Evolutionary conservation across 495 filamentous ascomycete species (phyloP).

Genomic region (Penicillium simplicissimum): DNA sequence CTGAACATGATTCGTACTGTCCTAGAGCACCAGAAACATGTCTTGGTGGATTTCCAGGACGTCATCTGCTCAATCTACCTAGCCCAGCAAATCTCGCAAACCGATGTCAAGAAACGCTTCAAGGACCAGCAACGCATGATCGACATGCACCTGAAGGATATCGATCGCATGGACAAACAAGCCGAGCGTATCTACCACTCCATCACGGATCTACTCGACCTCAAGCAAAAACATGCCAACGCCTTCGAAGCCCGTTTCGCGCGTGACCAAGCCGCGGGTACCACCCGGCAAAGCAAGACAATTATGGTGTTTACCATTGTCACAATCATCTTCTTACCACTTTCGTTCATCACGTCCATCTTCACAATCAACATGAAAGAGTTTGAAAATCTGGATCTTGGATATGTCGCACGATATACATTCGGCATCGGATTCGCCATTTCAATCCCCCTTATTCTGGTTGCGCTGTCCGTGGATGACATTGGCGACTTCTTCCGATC

Average conservation of each 20-base stretch:
- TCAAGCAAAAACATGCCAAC: conserved; percentile 70
- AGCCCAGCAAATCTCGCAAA: conserved; percentile 43
- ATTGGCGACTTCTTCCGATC: conserved; percentile 46
- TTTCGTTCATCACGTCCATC: conserved; percentile 67
- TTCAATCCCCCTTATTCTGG: conserved; percentile 59
- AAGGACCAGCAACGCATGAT: conserved; percentile 62
- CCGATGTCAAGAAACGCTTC: conserved; percentile 58
- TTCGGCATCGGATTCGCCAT: conserved; percentile 70
- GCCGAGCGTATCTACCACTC: conserved; percentile 63
- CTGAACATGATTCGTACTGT: conserved; percentile 70
- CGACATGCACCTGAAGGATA: conserved; percentile 62
- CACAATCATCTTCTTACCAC: conserved; percentile 66
- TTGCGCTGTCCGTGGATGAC: conserved; percentile 60
- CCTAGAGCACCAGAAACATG: conserved; percentile 57
- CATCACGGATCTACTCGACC: conserved; percentile 62
- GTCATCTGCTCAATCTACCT: conserved; percentile 53
- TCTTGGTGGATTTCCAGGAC: conserved; percentile 57
- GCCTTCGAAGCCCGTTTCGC: conserved; percentile 70
- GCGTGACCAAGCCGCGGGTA: conserved; percentile 64
- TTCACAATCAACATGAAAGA: conserved; percentile 66
- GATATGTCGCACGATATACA: conserved; percentile 62
- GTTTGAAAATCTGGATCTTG: conserved; percentile 51
- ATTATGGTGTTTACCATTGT: conserved; percentile 77
- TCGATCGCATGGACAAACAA: conserved; percentile 68
- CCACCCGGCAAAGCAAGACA: conserved; percentile 67